Evolutionary conservation across 257 asterid genomes (phyloP), one percentile per base, ranked within the genome.

Genomic region (Solanum pinnatisectum): DNA sequence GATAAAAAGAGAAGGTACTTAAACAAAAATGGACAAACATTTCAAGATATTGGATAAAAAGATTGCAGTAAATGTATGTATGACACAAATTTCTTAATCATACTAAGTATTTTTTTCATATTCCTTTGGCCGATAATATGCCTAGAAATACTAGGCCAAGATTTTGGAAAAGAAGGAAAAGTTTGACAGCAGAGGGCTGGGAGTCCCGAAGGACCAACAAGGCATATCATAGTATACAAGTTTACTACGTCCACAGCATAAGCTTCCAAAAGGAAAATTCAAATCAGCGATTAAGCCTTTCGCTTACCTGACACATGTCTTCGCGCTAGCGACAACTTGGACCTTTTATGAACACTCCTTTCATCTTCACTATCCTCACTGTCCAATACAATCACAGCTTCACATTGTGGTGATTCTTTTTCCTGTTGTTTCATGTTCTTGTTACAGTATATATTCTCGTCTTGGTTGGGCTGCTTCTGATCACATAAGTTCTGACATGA

Each of bases 321-420:
- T 84, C 87, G 90, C 20, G 90, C 89, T 65, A 94, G 91, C n/a
- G 91, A 91, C 87, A 94, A 83, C 91, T 90, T 96, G 77, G 94
- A 93, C 91, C 96, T 95, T 65, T 85, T 90, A 84, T 92, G 81
- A 56, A 59, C 87, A 77, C 39, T 60, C 63, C 72, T 90, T 71
- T 93, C 97, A 63, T 91, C 97, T 59, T 92, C 98, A 85, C 96
- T 94, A n/a, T 94, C 98, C 88, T 95, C 98, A 81, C 98, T 96
- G 65, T 95, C 98, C 93, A 95, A 88, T 88, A 95, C 98, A 68
- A 96, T 91, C 88, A 92, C 88, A 27, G 88, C 67, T 81, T 95
- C 95, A 37, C 87, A 39, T 87, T 81, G 49, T 63, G 87, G 89
- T 71, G 86, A 56, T 36, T 73, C 90, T 82, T 78, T 89, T 81